These are phyloP conservation scores for Talaromyces piceae DNA, from an alignment of 2,329 filamentous ascomycete species.

Conservation along the genomic window DNA sequence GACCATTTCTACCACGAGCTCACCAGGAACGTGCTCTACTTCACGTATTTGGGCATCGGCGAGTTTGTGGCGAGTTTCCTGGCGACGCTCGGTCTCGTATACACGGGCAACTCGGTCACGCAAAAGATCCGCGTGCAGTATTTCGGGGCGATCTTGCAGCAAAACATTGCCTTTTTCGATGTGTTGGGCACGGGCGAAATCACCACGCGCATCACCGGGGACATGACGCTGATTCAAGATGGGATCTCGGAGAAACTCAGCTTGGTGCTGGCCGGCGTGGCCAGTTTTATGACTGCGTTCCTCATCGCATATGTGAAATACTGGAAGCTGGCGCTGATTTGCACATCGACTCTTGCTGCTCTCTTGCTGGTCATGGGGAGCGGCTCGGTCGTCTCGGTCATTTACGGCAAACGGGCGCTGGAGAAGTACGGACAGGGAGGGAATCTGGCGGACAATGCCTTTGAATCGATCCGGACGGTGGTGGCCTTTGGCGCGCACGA, in stretches of 20 bases:
- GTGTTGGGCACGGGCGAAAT: conserved; percentile 89
- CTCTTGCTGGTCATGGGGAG: conserved; percentile 70
- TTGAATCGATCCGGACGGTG: conserved; percentile 87
- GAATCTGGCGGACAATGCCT: conserved; percentile 84
- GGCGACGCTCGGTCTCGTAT: conserved; percentile 85
- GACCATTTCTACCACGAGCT: conserved; percentile 55
- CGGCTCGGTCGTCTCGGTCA: conserved; percentile 67
- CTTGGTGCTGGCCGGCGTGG: conserved; percentile 65
- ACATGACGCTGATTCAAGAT: conserved; percentile 89
- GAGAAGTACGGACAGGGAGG: conserved; percentile 76
- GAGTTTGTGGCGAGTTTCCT: conserved; percentile 73
- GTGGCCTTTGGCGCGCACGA: conserved; percentile 90
- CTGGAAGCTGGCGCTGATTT: conserved; percentile 88
- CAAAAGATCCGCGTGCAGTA: conserved; percentile 76
- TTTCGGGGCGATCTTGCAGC: conserved; percentile 71
- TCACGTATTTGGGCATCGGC: conserved; percentile 73
- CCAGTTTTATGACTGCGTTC: conserved; percentile 82
- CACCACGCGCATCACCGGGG: conserved; percentile 86
- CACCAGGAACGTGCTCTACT: conserved; percentile 64
- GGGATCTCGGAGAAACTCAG: conserved; percentile 87
- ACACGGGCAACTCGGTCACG: conserved; percentile 70
- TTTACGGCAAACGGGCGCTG: conserved; percentile 70
- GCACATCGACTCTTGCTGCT: conserved; percentile 72
- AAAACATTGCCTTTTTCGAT: conserved; percentile 91
- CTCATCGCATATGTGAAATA: conserved; percentile 84